phyloP scores from a whole-genome alignment of 768 basidiomycete species.

The Pulveroboletus sp. region DNA sequence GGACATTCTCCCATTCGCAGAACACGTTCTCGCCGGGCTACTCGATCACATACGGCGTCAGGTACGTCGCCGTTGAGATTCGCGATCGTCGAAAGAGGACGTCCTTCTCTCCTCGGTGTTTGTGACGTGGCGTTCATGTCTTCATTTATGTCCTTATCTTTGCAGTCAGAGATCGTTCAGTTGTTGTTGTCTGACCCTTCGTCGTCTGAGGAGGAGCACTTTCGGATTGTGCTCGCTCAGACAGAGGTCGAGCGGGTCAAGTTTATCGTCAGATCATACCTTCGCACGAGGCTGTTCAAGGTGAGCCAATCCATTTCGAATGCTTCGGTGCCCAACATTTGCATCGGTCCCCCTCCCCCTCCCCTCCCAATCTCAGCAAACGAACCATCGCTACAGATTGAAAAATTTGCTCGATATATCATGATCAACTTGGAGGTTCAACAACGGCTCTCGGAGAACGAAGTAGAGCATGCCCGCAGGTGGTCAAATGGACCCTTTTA shows the following conservation, averaged over 20 bases:
- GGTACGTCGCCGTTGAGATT: conserved; percentile 37
- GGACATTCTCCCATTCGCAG: conserved; percentile 71
- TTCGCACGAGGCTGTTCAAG: conserved; percentile 83
- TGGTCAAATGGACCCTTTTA: conserved; percentile 24
- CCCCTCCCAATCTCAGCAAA: neutral
- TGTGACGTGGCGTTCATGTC: no score
- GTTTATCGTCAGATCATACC: conserved; percentile 85
- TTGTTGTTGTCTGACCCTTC: conserved; percentile 72
- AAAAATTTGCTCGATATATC: conserved; percentile 81
- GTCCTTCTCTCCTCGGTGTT: no score
- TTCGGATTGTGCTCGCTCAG: conserved; percentile 87
- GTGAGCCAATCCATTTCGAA: conserved; percentile 32
- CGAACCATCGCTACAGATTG: conserved; percentile 52
- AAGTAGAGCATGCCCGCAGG: conserved; percentile 78
- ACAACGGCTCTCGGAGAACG: conserved; percentile 74
- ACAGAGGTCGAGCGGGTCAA: conserved; percentile 94
- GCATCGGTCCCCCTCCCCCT: neutral
- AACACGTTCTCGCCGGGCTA: conserved; percentile 56
- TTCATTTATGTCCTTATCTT: neutral
- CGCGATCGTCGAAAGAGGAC: no score
- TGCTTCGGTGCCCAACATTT: neutral
- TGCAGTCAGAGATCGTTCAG: conserved; percentile 73
- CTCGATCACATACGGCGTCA: conserved; percentile 78
- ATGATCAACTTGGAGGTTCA: conserved; percentile 66
- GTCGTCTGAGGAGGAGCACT: conserved; percentile 89